These are phyloP conservation scores for Ogataea naganishii DNA, from an alignment of 805 yeast genomes.

Conservation along the genomic window DNA sequence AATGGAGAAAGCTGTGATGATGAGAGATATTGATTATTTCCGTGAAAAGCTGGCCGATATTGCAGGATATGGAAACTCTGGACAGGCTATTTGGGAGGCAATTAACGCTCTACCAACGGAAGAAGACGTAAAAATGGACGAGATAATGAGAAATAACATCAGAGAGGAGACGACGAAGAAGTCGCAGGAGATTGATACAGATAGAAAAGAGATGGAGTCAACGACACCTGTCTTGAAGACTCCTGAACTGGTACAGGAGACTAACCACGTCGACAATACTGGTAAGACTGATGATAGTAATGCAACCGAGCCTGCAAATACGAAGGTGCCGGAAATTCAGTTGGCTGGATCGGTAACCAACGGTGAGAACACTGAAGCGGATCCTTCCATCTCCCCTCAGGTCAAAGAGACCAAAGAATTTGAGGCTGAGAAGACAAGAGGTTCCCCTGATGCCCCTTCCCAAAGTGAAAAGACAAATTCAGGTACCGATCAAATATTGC, in stretches of 20 bases:
- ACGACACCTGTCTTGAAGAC: too few species aligned
- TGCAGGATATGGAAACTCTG: slow-evolving; percentile 53
- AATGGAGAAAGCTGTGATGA: slow-evolving; percentile 42
- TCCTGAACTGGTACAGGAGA: background rate
- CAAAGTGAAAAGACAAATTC: too few species aligned
- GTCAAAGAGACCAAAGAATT: background rate
- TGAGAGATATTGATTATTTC: slow-evolving; percentile 57
- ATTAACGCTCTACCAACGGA: slow-evolving; percentile 43
- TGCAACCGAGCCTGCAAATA: too few species aligned
- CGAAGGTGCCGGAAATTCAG: too few species aligned
- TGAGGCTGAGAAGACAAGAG: background rate
- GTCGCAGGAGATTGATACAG: background rate
- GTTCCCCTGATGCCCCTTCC: too few species aligned
- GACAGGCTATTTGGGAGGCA: slow-evolving; percentile 54
- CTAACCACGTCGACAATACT: too few species aligned
- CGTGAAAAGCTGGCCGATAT: slow-evolving; percentile 50
- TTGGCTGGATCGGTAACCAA: too few species aligned
- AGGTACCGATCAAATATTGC: too few species aligned
- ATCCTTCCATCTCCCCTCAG: background rate
- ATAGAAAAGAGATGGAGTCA: background rate
- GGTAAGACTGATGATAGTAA: too few species aligned
- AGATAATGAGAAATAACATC: slow-evolving; percentile 32
- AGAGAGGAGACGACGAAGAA: slow-evolving; percentile 7
- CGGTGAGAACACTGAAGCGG: background rate
- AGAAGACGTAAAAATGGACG: slow-evolving; percentile 41